Evolutionary conservation across 495 filamentous ascomycete genomes (phyloP).

Genomic region (Neurospora discreta): DNA sequence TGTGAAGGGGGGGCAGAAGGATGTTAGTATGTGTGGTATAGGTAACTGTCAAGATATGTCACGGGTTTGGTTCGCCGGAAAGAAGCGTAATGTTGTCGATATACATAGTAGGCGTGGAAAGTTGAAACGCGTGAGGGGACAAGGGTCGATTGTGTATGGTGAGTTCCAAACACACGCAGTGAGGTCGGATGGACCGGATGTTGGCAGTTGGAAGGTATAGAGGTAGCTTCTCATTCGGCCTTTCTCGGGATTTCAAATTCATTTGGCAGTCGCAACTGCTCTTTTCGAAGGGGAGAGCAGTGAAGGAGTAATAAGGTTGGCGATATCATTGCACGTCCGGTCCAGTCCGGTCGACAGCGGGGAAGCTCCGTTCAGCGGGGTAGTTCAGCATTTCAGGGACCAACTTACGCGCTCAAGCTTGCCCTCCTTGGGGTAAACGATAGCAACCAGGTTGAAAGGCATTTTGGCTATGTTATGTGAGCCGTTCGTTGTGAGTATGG

Average conservation of each 20-base stretch:
- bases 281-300: neutral
- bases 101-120: neutral
- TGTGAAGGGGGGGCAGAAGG: neutral
- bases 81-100: neutral
- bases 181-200: too few relatives aligned
- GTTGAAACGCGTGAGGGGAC: neutral
- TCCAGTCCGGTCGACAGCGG: neutral
- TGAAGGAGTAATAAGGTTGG: neutral
- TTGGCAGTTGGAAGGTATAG: neutral
- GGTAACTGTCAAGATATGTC: neutral
- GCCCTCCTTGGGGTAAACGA: slow-evolving; percentile 16
- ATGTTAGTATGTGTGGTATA: neutral
- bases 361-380: neutral
- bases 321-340: neutral
- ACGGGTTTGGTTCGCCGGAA: neutral
- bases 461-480: slow-evolving; percentile 1
- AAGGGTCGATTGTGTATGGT: neutral
- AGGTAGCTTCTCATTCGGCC: neutral
- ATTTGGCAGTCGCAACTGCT: neutral
- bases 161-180: too few relatives aligned
- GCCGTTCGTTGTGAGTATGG: neutral
- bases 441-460: slow-evolving; percentile 7
- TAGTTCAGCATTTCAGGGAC: neutral
- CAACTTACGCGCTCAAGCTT: slow-evolving; percentile 12
- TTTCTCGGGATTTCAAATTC: neutral